Base-by-base conservation (phyloP, 1,139 yeast species). In the Pichia sp. region DNA sequence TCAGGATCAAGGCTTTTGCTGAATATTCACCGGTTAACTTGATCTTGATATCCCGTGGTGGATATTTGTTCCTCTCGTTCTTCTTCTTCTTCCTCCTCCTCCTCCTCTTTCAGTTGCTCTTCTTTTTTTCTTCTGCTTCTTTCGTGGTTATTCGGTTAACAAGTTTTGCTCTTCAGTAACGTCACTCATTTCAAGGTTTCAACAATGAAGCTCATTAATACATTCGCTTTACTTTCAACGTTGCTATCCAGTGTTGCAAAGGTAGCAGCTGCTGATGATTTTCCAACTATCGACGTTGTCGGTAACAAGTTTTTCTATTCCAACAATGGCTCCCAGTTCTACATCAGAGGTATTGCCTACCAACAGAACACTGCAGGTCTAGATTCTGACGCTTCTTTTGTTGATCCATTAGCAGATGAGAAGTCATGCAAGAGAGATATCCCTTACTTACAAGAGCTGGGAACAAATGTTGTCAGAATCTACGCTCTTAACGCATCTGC, bases 381-480 rank as follows among this genome's bases (percentile, higher is more conserved):
- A 22, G 49, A 62, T 17, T 43, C 48, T 13, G 48, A 38, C 35
- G 53, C 43, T 1, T 41, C 41, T 14, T 60, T 45, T 38, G 51
- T 58, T 38, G 86, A 86, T 59, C 95, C 95, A 20, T 65, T 86
- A 39, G 83, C 87, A 26, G 84, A 84, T 55, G 63, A 60, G 29
- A 68, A 56, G 3, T 58, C 70, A 21, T 85, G 96, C 70, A 63
- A 72, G 49, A 77, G 97, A 60, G 97, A 88, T 58, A 71, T 87
- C 46, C 73, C 79, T 48, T 75, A 77, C 54, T 67, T 80, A 46
- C 60, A 64, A 48, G 70, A 72, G 27, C 61, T 80, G 41, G 70
- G 74, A 35, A 71, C 83, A 44, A 81, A 82, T 55, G 77, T 82
- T 42, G 61, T 82, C 49, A 69, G 93, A 63, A 83, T 82, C 21